phyloP scores from a whole-genome alignment of 2,329 filamentous ascomycete species.

The Fusarium subtropicale region DNA sequence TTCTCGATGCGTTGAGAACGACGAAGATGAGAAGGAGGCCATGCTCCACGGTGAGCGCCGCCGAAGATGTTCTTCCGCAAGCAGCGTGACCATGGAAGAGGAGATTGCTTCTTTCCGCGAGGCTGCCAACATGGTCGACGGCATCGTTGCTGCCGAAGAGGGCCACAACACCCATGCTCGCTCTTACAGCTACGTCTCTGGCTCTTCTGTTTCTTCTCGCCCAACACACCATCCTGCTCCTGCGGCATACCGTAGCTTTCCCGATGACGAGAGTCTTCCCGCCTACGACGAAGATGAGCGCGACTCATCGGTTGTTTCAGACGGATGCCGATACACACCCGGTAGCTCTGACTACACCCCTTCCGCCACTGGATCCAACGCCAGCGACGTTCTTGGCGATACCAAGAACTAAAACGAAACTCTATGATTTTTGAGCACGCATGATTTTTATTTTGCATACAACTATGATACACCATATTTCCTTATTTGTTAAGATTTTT shows the following conservation, averaged over 20 bases:
- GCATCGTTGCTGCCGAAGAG: conserved; percentile 60
- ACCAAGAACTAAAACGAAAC: conserved; percentile 38
- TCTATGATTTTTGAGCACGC: conserved; percentile 15
- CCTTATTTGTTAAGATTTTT: conserved; percentile 10
- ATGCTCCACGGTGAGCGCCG: conserved; percentile 36
- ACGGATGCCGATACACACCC: conserved; percentile 58
- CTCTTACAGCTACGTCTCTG: conserved; percentile 24
- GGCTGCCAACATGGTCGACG: conserved; percentile 59
- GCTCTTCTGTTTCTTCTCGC: conserved; percentile 31
- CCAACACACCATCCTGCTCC: conserved; percentile 32
- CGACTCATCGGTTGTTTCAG: conserved; percentile 55
- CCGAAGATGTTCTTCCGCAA: conserved; percentile 26
- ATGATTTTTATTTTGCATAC: conserved; percentile 26
- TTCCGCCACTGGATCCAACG: conserved; percentile 38
- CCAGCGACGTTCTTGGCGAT: conserved; percentile 41
- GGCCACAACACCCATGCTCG: conserved; percentile 37
- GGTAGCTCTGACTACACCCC: conserved; percentile 46
- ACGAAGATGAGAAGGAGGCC: conserved; percentile 41
- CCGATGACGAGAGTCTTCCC: conserved; percentile 54
- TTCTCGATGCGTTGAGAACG: conserved; percentile 42
- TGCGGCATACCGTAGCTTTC: conserved; percentile 41
- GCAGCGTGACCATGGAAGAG: conserved; percentile 58
- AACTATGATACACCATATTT: conserved; percentile 33
- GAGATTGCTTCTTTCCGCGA: conserved; percentile 62
- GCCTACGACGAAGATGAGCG: conserved; percentile 54